A percentile compares a stretch with the other conserved stretches of the same genome.
Conservation (phyloP, 1,284 basidiomycete genomes). For the Moesziomyces sp. region DNA sequence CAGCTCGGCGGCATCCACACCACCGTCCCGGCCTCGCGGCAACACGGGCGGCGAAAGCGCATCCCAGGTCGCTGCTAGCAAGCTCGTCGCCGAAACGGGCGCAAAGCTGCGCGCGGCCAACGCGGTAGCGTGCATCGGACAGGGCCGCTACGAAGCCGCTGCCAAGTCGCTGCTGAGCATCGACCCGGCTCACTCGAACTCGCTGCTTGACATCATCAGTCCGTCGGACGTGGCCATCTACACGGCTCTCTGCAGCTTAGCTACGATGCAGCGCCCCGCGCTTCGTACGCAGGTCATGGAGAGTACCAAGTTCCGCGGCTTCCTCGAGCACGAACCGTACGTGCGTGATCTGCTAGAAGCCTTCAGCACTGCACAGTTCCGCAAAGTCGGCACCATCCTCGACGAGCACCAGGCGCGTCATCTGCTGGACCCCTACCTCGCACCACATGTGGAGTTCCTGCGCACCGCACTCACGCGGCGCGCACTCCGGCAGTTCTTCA, state of each 20-base stretch:
- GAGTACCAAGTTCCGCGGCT: conserved; percentile 77
- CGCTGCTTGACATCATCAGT: conserved; percentile 74
- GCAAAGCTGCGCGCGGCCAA: conserved; percentile 82
- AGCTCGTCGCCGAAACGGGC: conserved; percentile 69
- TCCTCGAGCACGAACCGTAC: conserved; percentile 86
- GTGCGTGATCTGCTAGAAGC: conserved; percentile 82
- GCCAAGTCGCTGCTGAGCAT: conserved; percentile 77
- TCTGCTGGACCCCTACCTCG: conserved; percentile 79
- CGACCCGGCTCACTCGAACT: conserved; percentile 67
- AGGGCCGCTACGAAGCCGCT: conserved; percentile 79
- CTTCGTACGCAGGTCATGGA: conserved; percentile 77
- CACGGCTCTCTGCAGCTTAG: conserved; percentile 81
- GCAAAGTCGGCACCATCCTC: conserved; percentile 79
- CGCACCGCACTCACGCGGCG: conserved; percentile 70
- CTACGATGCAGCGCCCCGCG: conserved; percentile 76
- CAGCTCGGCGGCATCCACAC: conserved; percentile 20
- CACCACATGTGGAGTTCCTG: conserved; percentile 69
- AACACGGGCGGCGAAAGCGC: conserved; percentile 19
- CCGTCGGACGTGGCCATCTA: conserved; percentile 85
- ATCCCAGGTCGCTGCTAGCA: conserved; percentile 25
- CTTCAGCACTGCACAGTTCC: conserved; percentile 84
- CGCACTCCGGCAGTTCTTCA: conserved; percentile 74
- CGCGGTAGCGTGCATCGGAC: conserved; percentile 78
- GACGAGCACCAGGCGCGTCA: conserved; percentile 77
- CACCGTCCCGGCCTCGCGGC: conserved; percentile 1